Conservation (phyloP, 2,329 filamentous ascomycete genomes). For the Mycosphaerella arachidis region DNA sequence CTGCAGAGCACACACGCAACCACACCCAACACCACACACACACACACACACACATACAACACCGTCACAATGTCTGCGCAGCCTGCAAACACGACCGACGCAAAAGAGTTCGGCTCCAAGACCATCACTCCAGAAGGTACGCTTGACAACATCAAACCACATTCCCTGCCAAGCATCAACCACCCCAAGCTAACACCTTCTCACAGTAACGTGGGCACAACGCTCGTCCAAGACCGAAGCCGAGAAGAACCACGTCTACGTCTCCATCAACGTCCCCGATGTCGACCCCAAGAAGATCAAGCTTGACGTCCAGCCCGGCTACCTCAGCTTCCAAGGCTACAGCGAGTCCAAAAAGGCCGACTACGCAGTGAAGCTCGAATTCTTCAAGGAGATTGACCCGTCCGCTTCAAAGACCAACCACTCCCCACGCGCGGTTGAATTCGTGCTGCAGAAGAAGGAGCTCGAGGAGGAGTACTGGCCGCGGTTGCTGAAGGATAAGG, state of each 20-base stretch:
- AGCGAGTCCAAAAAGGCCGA: constrained; percentile 79
- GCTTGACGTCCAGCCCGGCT: constrained; percentile 74
- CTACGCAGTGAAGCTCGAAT: constrained; percentile 80
- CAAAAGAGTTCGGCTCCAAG: constrained; percentile 30
- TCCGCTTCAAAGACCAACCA: constrained; percentile 81
- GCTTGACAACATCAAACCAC: background rate
- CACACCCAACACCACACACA: constrained; percentile 3
- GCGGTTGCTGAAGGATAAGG: constrained; percentile 80
- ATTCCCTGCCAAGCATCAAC: background rate
- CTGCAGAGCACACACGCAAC: background rate
- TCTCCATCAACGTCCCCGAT: constrained; percentile 86
- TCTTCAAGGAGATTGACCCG: constrained; percentile 87
- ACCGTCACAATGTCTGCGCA: constrained; percentile 26
- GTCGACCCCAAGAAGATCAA: constrained; percentile 70
- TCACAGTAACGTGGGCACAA: constrained; percentile 91
- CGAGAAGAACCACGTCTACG: constrained; percentile 89
- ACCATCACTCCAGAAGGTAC: constrained; percentile 37
- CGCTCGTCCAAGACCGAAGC: constrained; percentile 77
- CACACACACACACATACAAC: constrained; percentile 10
- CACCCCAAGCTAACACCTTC: constrained; percentile 20
- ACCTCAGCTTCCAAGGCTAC: constrained; percentile 75
- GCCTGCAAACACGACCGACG: constrained; percentile 33
- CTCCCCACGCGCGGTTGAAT: constrained; percentile 79
- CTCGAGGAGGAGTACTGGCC: constrained; percentile 94
- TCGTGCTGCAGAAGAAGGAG: constrained; percentile 96